Percentiles rank a stretch among this genome's conserved stretches.
Conservation (phyloP, 2,329 filamentous ascomycete species). For the Monilinia aucupariae region DNA sequence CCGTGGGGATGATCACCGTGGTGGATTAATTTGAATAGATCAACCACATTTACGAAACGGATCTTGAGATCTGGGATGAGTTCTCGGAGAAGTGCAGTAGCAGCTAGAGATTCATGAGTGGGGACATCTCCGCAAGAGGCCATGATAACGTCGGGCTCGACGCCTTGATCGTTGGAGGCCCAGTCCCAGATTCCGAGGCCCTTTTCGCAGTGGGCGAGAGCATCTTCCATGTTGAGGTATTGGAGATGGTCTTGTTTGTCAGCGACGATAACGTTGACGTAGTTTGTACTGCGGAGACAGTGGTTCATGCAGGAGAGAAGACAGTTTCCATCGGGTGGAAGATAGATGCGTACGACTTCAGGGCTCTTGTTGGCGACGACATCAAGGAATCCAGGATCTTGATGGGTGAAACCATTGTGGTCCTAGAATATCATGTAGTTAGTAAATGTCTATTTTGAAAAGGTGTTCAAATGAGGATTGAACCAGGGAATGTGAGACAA, state of each 20-base stretch:
- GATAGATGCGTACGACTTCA: conserved; percentile 73
- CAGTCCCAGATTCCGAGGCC: conserved; percentile 73
- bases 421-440: conserved; percentile 35
- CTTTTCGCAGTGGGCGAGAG: conserved; percentile 71
- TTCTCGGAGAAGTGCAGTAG: conserved; percentile 66
- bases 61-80: conserved; percentile 68
- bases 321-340: conserved; percentile 75
- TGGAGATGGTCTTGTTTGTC: conserved; percentile 78
- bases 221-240: conserved; percentile 67
- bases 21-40: conserved; percentile 74
- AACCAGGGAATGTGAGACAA: neutral
- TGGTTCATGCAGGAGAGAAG: conserved; percentile 71
- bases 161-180: conserved; percentile 64
- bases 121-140: conserved; percentile 70
- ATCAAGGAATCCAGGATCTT: conserved; percentile 75
- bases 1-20: conserved; percentile 68
- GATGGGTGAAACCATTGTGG: conserved; percentile 79
- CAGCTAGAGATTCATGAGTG: conserved; percentile 69
- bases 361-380: conserved; percentile 75
- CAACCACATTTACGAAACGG: conserved; percentile 74
- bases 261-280: conserved; percentile 75
- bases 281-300: conserved; percentile 67
- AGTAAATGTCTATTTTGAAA: neutral
- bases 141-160: conserved; percentile 70
- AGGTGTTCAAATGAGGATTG: neutral